Evolutionary conservation across 331 rosid species (phyloP), one percentile per base, ranked within the genome.

Genomic region (Arachis monticola): DNA sequence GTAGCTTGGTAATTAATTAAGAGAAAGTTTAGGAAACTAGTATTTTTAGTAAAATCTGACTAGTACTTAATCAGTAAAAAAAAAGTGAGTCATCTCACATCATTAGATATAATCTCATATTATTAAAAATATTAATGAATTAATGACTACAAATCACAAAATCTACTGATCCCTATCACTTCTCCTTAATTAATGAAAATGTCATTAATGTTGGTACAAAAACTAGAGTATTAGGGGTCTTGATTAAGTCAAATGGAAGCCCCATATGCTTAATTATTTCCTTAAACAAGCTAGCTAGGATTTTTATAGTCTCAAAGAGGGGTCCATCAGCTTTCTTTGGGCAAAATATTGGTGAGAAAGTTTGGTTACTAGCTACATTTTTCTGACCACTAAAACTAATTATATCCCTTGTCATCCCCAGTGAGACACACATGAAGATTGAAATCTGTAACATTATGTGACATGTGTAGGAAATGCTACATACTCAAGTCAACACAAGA

Each of bases 291-390:
- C 89, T 5, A 0, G 6, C 74, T 58, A 84, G 61, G 90, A 87
- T 10, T 10, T 83, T 86, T 79, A 58, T 41, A 48, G 77, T 82
- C 67, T 67, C 41, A 77, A 69, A 77, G 40, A 35, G 67, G 81
- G 86, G 86, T 74, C 87, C 85, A 72, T 74, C 55, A 52, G 59
- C 86, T 86, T 86, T 85, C 67, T 60, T 77, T 9, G 79, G 62
- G 81, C 65, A 84, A 83, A 83, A 72, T 82, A 71, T 74, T 79
- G 91, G 91, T 87, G 95, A 87, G 81, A 86, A 86, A 88, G 90
- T 89, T 92, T 86, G 96, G 93, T 88, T 80, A 86, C 92, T 90
- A 71, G 90, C 90, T 83, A 90, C 92, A 63, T 89, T 86, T 87
- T 79, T 60, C 82, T 79, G 85, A 86, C 96, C 92, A 84, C 87